A percentile compares a stretch with the other conserved stretches of the same genome.
Evolutionary conservation across 768 basidiomycete genomes (phyloP).

Genomic region (Favolaschia claudopus): DNA sequence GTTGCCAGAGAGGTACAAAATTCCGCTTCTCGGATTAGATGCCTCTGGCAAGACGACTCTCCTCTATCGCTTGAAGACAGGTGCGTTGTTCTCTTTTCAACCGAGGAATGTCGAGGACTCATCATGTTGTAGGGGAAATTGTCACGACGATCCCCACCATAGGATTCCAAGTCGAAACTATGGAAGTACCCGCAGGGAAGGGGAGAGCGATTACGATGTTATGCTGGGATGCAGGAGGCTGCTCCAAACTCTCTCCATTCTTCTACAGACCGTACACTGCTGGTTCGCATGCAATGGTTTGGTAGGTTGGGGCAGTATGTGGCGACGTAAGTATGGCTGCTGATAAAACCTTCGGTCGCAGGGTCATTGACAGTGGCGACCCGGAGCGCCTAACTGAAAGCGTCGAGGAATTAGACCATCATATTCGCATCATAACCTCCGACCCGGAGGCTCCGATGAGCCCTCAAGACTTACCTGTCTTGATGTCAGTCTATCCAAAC

Average conservation of each 20-base stretch:
- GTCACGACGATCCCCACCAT: slow-evolving; percentile 51
- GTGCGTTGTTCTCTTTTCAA: not conserved
- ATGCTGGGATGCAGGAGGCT: slow-evolving; percentile 44
- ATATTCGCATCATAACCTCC: slow-evolving; percentile 39
- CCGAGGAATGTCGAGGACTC: not conserved
- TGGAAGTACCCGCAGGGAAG: slow-evolving; percentile 38
- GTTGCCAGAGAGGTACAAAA: slow-evolving; percentile 11
- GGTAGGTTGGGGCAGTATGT: no score
- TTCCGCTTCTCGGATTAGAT: slow-evolving; percentile 46
- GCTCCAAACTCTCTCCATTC: slow-evolving; percentile 39
- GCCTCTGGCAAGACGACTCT: slow-evolving; percentile 56
- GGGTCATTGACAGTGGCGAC: slow-evolving; percentile 57
- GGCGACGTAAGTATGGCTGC: no score
- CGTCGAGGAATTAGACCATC: slow-evolving; percentile 51
- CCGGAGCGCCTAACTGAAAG: slow-evolving; percentile 58
- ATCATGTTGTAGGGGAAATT: slow-evolving; percentile 42
- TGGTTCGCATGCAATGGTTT: slow-evolving; percentile 63
- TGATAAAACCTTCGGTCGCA: not conserved
- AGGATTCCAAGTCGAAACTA: slow-evolving; percentile 70
- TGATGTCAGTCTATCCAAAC: slow-evolving; percentile 37
- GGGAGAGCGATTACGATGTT: slow-evolving; percentile 54
- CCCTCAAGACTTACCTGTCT: slow-evolving; percentile 33
- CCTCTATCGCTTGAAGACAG: slow-evolving; percentile 50
- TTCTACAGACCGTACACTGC: slow-evolving; percentile 33
- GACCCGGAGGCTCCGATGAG: not conserved